Evolutionary conservation across 2,329 filamentous ascomycete genomes (phyloP).

Genomic region (Penicillium corylophilum): DNA sequence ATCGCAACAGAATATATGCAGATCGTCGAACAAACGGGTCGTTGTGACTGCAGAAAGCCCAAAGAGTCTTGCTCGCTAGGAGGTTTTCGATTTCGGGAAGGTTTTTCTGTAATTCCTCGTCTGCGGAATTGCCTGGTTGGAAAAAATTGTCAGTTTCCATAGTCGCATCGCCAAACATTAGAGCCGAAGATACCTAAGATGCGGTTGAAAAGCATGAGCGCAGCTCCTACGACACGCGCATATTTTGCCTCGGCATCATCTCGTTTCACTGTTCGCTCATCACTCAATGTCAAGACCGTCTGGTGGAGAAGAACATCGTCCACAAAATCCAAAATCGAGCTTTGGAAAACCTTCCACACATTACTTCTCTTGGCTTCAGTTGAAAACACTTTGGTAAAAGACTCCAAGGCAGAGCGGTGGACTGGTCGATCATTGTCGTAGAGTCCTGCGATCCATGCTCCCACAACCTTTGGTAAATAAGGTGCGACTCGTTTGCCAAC

Average conservation of each 20-base stretch:
- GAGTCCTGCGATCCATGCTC: conserved; percentile 85
- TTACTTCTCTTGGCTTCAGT: conserved; percentile 74
- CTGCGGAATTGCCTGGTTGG: conserved; percentile 32
- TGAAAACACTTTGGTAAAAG: conserved; percentile 71
- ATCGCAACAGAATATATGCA: conserved; percentile 56
- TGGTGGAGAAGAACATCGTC: conserved; percentile 74
- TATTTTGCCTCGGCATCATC: conserved; percentile 89
- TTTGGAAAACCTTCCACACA: conserved; percentile 80
- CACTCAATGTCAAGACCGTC: conserved; percentile 77
- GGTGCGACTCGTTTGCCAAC: conserved; percentile 80
- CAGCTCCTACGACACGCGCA: conserved; percentile 69
- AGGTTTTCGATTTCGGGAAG: conserved; percentile 63
- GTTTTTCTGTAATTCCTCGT: conserved; percentile 59
- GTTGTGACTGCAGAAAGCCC: conserved; percentile 57
- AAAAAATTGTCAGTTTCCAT: conserved; percentile 13
- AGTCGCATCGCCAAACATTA: neutral
- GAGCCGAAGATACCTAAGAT: conserved; percentile 46
- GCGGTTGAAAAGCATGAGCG: conserved; percentile 55
- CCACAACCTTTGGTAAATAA: conserved; percentile 72
- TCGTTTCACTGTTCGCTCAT: conserved; percentile 76
- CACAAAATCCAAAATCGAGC: conserved; percentile 77
- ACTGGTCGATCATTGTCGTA: conserved; percentile 83
- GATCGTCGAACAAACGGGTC: conserved; percentile 60
- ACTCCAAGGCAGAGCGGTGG: conserved; percentile 72
- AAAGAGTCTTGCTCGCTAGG: conserved; percentile 62